Evolutionary conservation across 768 basidiomycete genomes (phyloP).

Genomic region (Collybiopsis luxurians): DNA sequence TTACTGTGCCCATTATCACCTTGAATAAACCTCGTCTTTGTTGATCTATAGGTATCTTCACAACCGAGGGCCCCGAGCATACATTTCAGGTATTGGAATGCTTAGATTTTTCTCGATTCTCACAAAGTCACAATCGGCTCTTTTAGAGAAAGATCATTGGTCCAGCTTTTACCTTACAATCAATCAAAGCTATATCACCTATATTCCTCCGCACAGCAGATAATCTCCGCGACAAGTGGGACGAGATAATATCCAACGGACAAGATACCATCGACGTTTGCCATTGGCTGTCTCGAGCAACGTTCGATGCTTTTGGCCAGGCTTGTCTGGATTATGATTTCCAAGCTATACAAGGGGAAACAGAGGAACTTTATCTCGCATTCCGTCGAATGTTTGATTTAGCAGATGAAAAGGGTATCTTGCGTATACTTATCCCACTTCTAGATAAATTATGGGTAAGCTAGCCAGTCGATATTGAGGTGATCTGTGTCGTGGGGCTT

Average conservation of each 20-base stretch:
- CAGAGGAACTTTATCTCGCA: conserved; percentile 45
- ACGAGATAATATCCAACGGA: conserved; percentile 21
- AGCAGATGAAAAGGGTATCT: conserved; percentile 41
- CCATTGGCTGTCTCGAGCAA: conserved; percentile 58
- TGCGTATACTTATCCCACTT: conserved; percentile 41
- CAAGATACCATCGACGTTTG: conserved; percentile 42
- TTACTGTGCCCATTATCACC: no score
- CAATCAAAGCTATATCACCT: conserved; percentile 42
- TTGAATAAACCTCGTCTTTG: no score
- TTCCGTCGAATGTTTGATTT: conserved; percentile 49
- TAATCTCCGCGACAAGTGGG: conserved; percentile 46
- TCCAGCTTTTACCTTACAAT: conserved; percentile 47
- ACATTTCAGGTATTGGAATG: conserved; percentile 29
- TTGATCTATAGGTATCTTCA: conserved; percentile 48
- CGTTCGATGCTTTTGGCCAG: conserved; percentile 64
- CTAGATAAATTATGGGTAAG: conserved; percentile 44
- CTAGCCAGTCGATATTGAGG: neutral
- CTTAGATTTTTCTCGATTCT: neutral
- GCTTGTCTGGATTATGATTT: conserved; percentile 56
- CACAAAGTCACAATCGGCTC: neutral
- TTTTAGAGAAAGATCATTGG: conserved; percentile 42
- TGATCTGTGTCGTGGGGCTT: neutral
- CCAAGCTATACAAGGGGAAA: conserved; percentile 45
- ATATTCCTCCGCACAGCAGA: conserved; percentile 52
- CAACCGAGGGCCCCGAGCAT: conserved; percentile 51